These are phyloP conservation scores for Chlamydomonas reinhardtii DNA, from an alignment of 163 green algal species.

Conservation along the genomic window DNA sequence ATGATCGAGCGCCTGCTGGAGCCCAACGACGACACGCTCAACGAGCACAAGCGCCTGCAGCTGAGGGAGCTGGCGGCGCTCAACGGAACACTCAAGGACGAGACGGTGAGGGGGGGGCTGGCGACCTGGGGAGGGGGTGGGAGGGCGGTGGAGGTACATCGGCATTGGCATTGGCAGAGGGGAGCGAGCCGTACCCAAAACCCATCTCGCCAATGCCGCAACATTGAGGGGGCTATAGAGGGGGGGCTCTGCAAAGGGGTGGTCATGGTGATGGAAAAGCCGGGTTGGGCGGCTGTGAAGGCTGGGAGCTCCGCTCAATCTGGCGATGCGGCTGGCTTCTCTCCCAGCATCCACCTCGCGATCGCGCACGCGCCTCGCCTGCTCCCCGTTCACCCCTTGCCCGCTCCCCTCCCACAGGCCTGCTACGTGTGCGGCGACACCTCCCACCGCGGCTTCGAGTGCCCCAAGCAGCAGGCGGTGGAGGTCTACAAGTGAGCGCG, in stretches of 20 bases:
- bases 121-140: neutral
- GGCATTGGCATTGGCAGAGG: too few species aligned
- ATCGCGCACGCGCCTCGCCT: too few species aligned
- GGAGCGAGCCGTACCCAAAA: too few species aligned
- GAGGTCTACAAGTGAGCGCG: slow-evolving; percentile 65
- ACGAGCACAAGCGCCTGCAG: slow-evolving; percentile 97
- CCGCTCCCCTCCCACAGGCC: slow-evolving; percentile 51
- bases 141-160: too few species aligned
- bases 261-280: too few species aligned
- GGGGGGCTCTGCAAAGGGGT: too few species aligned
- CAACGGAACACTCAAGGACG: slow-evolving; percentile 94
- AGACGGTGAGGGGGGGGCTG: slow-evolving; percentile 38
- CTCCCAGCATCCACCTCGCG: too few species aligned
- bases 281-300: too few species aligned
- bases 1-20: slow-evolving; percentile 95
- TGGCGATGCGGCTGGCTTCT: too few species aligned
- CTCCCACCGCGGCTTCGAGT: slow-evolving; percentile 79
- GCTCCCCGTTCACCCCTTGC: neutral
- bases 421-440: slow-evolving; percentile 91
- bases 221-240: too few species aligned
- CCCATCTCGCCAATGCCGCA: too few species aligned
- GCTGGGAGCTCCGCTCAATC: too few species aligned
- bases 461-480: slow-evolving; percentile 76
- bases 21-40: slow-evolving; percentile 92
- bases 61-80: slow-evolving; percentile 90